Evolutionary conservation across 2,329 filamentous ascomycete genomes (phyloP).

Genomic region (Aspergillus sp.): DNA sequence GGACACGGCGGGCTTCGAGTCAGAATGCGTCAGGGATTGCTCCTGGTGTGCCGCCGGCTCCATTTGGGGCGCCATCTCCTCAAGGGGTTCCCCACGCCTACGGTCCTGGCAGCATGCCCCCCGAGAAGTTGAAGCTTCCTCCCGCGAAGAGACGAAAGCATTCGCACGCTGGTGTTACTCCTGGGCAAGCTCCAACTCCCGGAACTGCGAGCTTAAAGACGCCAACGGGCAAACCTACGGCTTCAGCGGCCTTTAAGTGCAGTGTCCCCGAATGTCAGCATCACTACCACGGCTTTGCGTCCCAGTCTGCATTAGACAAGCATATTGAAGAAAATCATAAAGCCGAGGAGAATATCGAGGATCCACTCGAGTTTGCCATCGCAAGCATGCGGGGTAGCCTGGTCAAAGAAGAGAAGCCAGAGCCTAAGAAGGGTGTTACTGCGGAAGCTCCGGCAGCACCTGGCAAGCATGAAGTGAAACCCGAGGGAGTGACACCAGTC

Average conservation of each 20-base stretch:
- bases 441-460: constrained; percentile 13
- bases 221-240: constrained; percentile 25
- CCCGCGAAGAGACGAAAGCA: constrained; percentile 52
- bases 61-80: constrained; percentile 49
- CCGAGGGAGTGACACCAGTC: constrained; percentile 23
- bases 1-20: constrained; percentile 31
- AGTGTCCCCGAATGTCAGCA: constrained; percentile 46
- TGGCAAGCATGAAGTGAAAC: constrained; percentile 22
- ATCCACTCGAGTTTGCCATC: constrained; percentile 52
- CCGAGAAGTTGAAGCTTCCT: constrained; percentile 53
- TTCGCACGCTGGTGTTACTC: constrained; percentile 35
- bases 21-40: constrained; percentile 42
- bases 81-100: constrained; percentile 54
- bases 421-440: constrained; percentile 12
- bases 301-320: constrained; percentile 47
- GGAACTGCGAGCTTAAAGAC: constrained; percentile 24
- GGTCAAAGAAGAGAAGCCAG: constrained; percentile 38
- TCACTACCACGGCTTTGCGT: constrained; percentile 49
- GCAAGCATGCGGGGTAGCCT: constrained; percentile 46
- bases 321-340: constrained; percentile 51
- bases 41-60: constrained; percentile 44
- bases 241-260: constrained; percentile 47
- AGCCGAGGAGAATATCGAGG: constrained; percentile 42
- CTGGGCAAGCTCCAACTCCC: constrained; percentile 17
- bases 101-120: constrained; percentile 45